Base-by-base conservation (phyloP, 306 rosid genomes). In the Prunus armeniaca region DNA sequence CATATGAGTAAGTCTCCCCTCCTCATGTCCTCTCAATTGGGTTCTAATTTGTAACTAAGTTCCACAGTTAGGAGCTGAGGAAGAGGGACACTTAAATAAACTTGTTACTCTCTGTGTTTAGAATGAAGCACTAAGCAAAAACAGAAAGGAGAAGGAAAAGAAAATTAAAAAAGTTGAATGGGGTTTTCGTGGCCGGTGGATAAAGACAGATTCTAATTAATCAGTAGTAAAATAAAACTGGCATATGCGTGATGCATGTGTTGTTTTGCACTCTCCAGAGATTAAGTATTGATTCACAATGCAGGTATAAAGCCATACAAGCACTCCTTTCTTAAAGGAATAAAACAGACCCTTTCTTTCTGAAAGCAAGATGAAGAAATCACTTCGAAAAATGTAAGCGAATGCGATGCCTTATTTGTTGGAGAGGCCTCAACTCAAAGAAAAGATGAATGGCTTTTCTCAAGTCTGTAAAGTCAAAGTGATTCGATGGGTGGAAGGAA, bases 1-100 rank as follows among this genome's bases (percentile, higher is more conserved):
- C 81, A 66, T 15, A 70, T 5, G 12, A 76, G 11, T 43, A 67
- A 34, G 24, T 57, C 73, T 58, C 12, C 60, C 27, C 63, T 80
- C 84, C 51, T 80, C 81, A 83, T 83, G 74, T 38, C 2, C 74
- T n/a, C 15, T 66, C 65, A 38, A n/a, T 68, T 52, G 20, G 67
- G 28, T 74, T 68, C 13, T n/a, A 19, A 64, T 25, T 34, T n/a
- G 41, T 66, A 4, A 9, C 19, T 7, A 4, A 6, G 9, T 46
- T 12, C 13, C 60, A 30, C 6, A 49, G 19, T 22, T 58, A 22
- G 77, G 62, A 61, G 69, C 9, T 17, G 60, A 77, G 58, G 20
- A 30, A 60, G 58, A 12, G 56, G 68, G 20, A 1, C 69, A 18
- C 60, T 30, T 62, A 45, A 55, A 63, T 45, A 63, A 32, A 61